These are phyloP conservation scores for Fistulifera pelliculosa DNA, from an alignment of 108 stramenopile genomes.

Conservation along the genomic window DNA sequence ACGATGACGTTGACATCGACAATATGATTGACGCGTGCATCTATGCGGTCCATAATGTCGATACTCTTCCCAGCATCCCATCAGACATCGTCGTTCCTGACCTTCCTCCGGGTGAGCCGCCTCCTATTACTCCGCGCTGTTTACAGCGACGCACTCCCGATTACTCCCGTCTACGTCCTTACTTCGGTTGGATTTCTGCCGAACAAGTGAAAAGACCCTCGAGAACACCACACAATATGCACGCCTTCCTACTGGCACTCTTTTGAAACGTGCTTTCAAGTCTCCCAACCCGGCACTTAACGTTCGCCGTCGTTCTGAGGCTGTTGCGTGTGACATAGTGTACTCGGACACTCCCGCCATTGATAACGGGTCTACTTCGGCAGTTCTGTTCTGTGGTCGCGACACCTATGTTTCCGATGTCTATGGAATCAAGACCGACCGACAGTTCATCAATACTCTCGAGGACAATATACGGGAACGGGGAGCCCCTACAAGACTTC, in stretches of 20 bases:
- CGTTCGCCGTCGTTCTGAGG: slow-evolving; percentile 13
- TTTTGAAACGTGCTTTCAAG: background rate
- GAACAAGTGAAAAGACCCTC: slow-evolving; percentile 5
- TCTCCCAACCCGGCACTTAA: slow-evolving; percentile 15
- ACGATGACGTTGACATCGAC: too few relatives aligned
- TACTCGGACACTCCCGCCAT: slow-evolving; percentile 17
- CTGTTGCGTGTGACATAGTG: slow-evolving; percentile 20
- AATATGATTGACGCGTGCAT: too few relatives aligned
- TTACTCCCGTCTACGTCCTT: slow-evolving; percentile 5
- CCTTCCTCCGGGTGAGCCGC: too few relatives aligned
- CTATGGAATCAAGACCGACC: slow-evolving; percentile 14
- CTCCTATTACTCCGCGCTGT: too few relatives aligned
- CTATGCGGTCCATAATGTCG: too few relatives aligned
- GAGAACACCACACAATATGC: slow-evolving; percentile 12
- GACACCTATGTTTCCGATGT: slow-evolving; percentile 7
- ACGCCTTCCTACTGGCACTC: background rate
- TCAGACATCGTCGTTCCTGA: too few relatives aligned
- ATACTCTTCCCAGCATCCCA: too few relatives aligned
- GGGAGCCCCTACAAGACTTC: slow-evolving; percentile 10
- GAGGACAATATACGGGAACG: slow-evolving; percentile 17
- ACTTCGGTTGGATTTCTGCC: slow-evolving; percentile 8
- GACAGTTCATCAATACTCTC: slow-evolving; percentile 15
- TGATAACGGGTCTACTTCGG: slow-evolving; percentile 7
- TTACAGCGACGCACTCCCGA: background rate
- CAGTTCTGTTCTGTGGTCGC: slow-evolving; percentile 12